Evolutionary conservation across 176 grass and related monocot species (phyloP), one percentile per base, ranked within the genome.

Genomic region (Poa annua): DNA sequence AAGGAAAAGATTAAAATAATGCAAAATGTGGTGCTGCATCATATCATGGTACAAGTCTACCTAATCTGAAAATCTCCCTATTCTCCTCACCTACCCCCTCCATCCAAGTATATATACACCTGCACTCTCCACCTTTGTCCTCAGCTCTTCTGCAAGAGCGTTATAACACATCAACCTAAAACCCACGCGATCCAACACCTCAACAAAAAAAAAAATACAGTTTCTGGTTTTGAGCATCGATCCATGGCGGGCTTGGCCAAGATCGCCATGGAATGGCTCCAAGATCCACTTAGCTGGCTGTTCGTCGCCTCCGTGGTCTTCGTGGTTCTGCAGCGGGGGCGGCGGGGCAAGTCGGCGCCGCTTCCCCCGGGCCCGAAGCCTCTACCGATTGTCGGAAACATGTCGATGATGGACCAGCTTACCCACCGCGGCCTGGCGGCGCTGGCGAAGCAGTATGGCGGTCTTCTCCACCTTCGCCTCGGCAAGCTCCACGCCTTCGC

Each of bases 401-500:
- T 99, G 96, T 48, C 63, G 49, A 93, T 98, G 85, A 99, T 94
- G 91, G 96, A 93, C 61, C 91, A 99, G 93, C 89, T 96, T 22
- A 99, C 91, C 17, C 96, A 99, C 91, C 96, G 93, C 22, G 96
- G 93, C 4, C 85, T 99, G 44, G 96, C 96, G 11, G 74, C 83
- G 57, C 87, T 99, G 12, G 91, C 85, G 0, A 89, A 90, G 69
- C 57, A 64, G 32, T 96, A 99, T 51, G 96, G 89, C 14, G 96
- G 93, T 2, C 87, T 95, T 12, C 55, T 89, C 15, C 49, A 99
- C 83, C 89, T 99, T 72, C 93, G 81, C 0, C 91, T 96, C 0
- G 96, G 96, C 0, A 81, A 78, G 14, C 82, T 90, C 4, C 89
- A 96, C 76, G 66, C 74, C 13, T 95, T 96, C 76, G 85, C 90